A percentile compares a stretch with the other conserved stretches of the same genome.
Conservation (phyloP, 345 rosid genomes). For the Gossypium thurberi region DNA sequence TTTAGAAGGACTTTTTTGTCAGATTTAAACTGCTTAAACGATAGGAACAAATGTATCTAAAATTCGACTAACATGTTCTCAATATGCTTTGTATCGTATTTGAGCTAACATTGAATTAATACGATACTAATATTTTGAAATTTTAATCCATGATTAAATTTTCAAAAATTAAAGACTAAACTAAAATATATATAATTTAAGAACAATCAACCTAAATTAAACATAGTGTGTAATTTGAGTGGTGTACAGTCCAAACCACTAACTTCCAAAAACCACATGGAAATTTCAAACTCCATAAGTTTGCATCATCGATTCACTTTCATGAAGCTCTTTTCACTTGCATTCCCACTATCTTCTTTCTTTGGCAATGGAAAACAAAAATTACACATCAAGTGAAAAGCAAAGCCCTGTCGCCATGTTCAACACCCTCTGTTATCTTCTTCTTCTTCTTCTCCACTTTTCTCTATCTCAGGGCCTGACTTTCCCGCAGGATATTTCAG, state of each 20-base stretch:
- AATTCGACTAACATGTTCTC: too few relatives aligned
- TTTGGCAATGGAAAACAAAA: not conserved
- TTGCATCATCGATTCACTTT: not conserved
- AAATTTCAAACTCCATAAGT: not conserved
- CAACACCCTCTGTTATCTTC: not conserved
- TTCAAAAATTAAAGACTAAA: too few relatives aligned
- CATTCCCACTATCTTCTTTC: not conserved
- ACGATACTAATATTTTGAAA: too few relatives aligned
- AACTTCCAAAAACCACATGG: not conserved
- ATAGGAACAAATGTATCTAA: too few relatives aligned
- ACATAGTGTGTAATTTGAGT: not conserved
- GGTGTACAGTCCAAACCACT: not conserved
- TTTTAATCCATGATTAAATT: too few relatives aligned
- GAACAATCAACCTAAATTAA: too few relatives aligned
- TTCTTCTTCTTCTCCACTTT: not conserved
- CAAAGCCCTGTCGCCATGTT: not conserved
- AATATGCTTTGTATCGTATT: too few relatives aligned
- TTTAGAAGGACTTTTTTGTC: too few relatives aligned
- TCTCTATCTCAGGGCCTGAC: conserved; percentile 27
- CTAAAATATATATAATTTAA: too few relatives aligned
- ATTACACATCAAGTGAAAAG: not conserved
- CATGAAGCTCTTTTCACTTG: not conserved
- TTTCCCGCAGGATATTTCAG: conserved; percentile 42
- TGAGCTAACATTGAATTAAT: too few relatives aligned
- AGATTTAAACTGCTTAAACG: too few relatives aligned